These are phyloP conservation scores for Atractiella rhizophila DNA, from an alignment of 768 basidiomycete genomes.

Conservation along the genomic window DNA sequence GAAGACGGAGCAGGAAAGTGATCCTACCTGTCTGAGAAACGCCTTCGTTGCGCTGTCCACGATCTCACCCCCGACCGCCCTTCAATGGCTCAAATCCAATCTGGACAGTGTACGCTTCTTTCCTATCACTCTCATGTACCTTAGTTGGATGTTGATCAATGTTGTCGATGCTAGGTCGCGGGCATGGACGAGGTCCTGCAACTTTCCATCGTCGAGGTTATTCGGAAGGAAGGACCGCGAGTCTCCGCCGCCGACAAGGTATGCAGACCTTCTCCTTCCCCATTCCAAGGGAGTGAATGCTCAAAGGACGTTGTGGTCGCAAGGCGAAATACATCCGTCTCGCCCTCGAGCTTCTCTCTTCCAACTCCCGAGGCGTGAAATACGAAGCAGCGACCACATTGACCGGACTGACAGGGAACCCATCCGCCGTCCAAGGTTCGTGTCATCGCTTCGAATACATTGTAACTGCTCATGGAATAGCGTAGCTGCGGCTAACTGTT, in stretches of 20 bases:
- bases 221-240: conserved; percentile 60
- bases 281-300: not conserved
- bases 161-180: too few species aligned
- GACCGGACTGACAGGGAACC: conserved; percentile 79
- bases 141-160: too few species aligned
- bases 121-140: too few species aligned
- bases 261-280: conserved; percentile 18
- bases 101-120: too few species aligned
- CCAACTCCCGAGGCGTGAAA: conserved; percentile 54
- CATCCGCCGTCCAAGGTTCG: conserved; percentile 78
- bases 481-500: conserved; percentile 59
- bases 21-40: conserved; percentile 88
- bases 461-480: not conserved
- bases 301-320: too few species aligned
- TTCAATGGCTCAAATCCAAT: conserved; percentile 64
- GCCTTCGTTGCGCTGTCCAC: conserved; percentile 79
- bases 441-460: not conserved
- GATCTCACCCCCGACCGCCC: conserved; percentile 58
- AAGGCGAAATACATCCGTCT: conserved; percentile 80
- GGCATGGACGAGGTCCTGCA: conserved; percentile 75
- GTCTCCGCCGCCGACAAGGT: conserved; percentile 54
- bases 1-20: too few species aligned
- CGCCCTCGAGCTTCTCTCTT: conserved; percentile 78
- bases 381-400: conserved; percentile 92
- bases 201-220: conserved; percentile 84